Base-by-base conservation (phyloP, 1,139 yeast species). In the Trichomonascaceae sp. region DNA sequence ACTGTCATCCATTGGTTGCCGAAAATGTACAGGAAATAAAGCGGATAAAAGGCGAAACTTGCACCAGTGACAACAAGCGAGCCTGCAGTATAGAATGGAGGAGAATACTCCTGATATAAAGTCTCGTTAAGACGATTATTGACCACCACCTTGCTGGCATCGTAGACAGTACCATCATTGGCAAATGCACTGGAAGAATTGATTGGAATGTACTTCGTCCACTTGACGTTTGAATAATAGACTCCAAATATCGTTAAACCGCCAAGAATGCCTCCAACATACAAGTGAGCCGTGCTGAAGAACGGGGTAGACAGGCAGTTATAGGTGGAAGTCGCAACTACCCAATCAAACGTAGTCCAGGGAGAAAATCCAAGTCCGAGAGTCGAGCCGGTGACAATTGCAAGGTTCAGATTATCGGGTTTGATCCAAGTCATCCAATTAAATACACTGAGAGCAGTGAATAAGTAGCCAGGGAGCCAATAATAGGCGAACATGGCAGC, bases 391-490 rank as follows among this genome's bases (percentile, higher is more conserved):
- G 83, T 79, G 46, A 83, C 70, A 12, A 72, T 69, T 3, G 83
- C 84, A 47, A 83, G 67, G 56, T 77, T 75, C 60, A 77, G 72
- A 64, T 80, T 82, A 43, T 75, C 61, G 17, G 85, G 86, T 2
- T 74, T 70, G 51, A 82, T 80, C 87, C 87, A 83, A 4, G 83
- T 76, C 65, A 78, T 76, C 85, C 86, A 82, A 64, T 79, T 81
- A 68, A 82, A 82, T 10, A 70, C 68, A 4, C 79, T 73, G 9
- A 82, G 64, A 1, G 82, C 82, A 49, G 67, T 66, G 63, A 81
- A 78, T 7, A 81, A 57, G 57, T 74, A 80, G 53, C 73, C 70
- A 12, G 87, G 87, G 20, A 83, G 47, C 85, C 85, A 83, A 62
- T 73, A 77, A 67, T 78, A 82, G n/a, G 71, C 43, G 59, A 81